Conservation (phyloP, 2,329 filamentous ascomycete genomes). For the Colletotrichum sp. region DNA sequence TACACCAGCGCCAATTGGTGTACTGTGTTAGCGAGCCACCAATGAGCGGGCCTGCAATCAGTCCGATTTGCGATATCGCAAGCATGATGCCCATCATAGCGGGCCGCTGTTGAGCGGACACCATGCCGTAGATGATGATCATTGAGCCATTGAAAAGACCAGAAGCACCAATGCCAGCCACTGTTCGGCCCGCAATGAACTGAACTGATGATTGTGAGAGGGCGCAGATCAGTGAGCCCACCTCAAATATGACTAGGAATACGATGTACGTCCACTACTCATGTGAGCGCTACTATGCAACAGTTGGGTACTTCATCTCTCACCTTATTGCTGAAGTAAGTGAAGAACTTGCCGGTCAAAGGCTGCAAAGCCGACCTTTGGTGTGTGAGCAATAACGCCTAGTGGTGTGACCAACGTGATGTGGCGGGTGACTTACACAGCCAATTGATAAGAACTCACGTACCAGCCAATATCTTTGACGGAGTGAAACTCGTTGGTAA, state of each 20-base stretch:
- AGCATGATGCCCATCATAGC: conserved; percentile 34
- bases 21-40: conserved; percentile 30
- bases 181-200: conserved; percentile 54
- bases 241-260: conserved; percentile 34
- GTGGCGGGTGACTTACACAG: conserved; percentile 41
- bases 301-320: neutral
- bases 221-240: conserved; percentile 54
- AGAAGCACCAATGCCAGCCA: conserved; percentile 51
- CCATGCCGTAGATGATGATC: conserved; percentile 34
- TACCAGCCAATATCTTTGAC: conserved; percentile 62
- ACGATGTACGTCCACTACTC: conserved; percentile 31
- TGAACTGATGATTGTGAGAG: conserved; percentile 45
- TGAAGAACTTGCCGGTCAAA: conserved; percentile 57
- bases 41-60: conserved; percentile 46
- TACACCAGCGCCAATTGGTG: conserved; percentile 41
- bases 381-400: neutral
- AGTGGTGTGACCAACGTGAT: neutral
- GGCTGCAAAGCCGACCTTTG: conserved; percentile 53
- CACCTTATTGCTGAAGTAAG: conserved; percentile 40
- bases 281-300: neutral
- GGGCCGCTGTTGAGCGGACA: conserved; percentile 30
- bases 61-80: conserved; percentile 43
- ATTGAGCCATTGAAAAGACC: conserved; percentile 44
- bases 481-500: conserved; percentile 55
- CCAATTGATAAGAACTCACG: conserved; percentile 55